These are phyloP conservation scores for Jatropha curcas DNA, from an alignment of 345 rosid species.

Conservation along the genomic window DNA sequence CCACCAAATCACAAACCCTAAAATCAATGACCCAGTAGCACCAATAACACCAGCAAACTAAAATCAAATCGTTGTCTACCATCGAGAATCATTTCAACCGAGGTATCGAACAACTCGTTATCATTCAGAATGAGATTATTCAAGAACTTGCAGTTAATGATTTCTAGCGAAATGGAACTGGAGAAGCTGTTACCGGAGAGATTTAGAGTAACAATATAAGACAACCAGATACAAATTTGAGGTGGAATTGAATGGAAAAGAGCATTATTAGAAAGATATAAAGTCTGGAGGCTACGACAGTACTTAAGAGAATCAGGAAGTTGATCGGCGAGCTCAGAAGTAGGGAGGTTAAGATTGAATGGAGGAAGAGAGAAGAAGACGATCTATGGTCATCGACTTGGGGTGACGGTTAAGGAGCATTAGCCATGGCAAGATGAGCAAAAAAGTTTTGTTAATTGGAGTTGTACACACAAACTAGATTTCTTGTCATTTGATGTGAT, in stretches of 20 bases:
- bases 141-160: slow-evolving; percentile 57
- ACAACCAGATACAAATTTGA: slow-evolving; percentile 71
- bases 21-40: slow-evolving; percentile 66
- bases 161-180: slow-evolving; percentile 69
- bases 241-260: slow-evolving; percentile 69
- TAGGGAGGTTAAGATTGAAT: slow-evolving; percentile 53
- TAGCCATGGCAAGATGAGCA: too few relatives aligned
- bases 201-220: slow-evolving; percentile 68
- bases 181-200: slow-evolving; percentile 58
- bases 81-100: slow-evolving; percentile 66
- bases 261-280: slow-evolving; percentile 69
- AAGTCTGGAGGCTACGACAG: slow-evolving; percentile 60
- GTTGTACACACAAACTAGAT: too few relatives aligned
- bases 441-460: too few relatives aligned
- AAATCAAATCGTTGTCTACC: slow-evolving; percentile 65
- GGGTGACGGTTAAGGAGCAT: too few relatives aligned
- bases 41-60: slow-evolving; percentile 80
- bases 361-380: too few relatives aligned
- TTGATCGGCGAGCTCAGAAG: slow-evolving; percentile 56
- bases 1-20: slow-evolving; percentile 88
- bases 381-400: too few relatives aligned
- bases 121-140: slow-evolving; percentile 55
- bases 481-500: too few relatives aligned
- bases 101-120: slow-evolving; percentile 59
- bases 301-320: slow-evolving; percentile 61